phyloP scores from a whole-genome alignment of 2,329 filamentous ascomycete genomes.

The Penicillium hordei region DNA sequence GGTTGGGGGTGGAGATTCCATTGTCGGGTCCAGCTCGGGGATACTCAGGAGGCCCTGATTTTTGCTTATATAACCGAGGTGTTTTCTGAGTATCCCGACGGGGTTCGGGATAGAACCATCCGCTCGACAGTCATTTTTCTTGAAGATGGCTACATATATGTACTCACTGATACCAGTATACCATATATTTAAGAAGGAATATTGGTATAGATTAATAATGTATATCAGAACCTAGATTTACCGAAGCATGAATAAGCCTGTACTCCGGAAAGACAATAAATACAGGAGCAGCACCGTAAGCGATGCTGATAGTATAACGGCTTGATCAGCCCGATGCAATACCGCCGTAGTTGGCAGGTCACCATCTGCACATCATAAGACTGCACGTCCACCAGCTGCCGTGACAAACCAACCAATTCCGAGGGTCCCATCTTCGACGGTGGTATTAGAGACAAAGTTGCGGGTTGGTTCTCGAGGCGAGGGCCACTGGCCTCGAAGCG shows the following conservation, averaged over 20 bases:
- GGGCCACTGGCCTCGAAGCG: conserved; percentile 1
- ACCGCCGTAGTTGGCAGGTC: neutral
- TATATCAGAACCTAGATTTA: neutral
- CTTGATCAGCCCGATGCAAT: neutral
- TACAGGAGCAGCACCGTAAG: neutral
- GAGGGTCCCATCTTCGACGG: neutral
- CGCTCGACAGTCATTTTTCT: neutral
- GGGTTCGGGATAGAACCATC: neutral
- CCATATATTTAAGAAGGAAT: neutral
- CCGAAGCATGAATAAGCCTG: neutral
- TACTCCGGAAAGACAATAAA: neutral
- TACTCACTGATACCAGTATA: neutral
- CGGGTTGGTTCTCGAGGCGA: neutral
- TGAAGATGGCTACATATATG: neutral
- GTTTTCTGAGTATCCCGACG: too few relatives aligned
- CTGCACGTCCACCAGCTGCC: neutral
- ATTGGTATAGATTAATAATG: neutral
- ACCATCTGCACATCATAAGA: neutral
- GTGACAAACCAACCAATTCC: neutral
- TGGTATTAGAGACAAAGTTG: neutral
- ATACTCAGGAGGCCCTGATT: too few relatives aligned
- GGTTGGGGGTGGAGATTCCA: neutral
- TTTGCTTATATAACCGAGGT: too few relatives aligned
- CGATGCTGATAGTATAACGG: neutral
- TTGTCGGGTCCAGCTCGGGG: too few relatives aligned